Evolutionary conservation across 2,329 filamentous ascomycete genomes (phyloP).

Genomic region (Fusarium lyarnte): DNA sequence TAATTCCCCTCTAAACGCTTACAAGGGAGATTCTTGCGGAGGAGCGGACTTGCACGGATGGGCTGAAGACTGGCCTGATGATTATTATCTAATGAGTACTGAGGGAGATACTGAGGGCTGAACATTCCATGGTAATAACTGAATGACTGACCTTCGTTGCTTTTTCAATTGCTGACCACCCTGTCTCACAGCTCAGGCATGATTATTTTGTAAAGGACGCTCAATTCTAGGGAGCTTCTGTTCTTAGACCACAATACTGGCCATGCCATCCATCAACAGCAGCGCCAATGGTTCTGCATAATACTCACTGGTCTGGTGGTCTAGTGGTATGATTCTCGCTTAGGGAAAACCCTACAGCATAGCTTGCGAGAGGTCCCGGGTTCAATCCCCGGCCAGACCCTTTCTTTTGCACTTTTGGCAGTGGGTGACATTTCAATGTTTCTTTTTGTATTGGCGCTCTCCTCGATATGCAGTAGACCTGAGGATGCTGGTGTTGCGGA

Average conservation of each 20-base stretch:
- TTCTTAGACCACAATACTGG: neutral
- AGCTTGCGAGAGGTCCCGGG: conserved; percentile 57
- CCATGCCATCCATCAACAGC: neutral
- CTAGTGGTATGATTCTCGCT: conserved; percentile 78
- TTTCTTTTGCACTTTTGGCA: conserved; percentile 12
- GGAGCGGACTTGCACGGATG: conserved; percentile 37
- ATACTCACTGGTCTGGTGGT: conserved; percentile 58
- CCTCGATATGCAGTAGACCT: rapidly evolving
- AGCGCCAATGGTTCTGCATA: neutral
- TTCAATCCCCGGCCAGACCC: conserved; percentile 59
- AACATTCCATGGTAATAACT: neutral
- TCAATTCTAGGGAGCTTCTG: rapidly evolving
- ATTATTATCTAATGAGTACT: neutral
- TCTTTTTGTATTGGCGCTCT: neutral
- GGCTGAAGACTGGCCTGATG: neutral
- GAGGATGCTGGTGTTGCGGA: neutral
- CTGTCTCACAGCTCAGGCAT: neutral
- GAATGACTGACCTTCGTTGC: neutral
- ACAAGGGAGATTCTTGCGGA: conserved; percentile 17
- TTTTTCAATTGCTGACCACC: neutral
- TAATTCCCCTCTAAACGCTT: conserved; percentile 31
- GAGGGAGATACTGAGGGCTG: neutral
- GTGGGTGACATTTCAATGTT: rapidly evolving
- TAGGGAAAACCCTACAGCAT: conserved; percentile 61
- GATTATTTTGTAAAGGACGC: neutral